Conservation (phyloP, 1,284 basidiomycete genomes). For the Wallemia mellicola region DNA sequence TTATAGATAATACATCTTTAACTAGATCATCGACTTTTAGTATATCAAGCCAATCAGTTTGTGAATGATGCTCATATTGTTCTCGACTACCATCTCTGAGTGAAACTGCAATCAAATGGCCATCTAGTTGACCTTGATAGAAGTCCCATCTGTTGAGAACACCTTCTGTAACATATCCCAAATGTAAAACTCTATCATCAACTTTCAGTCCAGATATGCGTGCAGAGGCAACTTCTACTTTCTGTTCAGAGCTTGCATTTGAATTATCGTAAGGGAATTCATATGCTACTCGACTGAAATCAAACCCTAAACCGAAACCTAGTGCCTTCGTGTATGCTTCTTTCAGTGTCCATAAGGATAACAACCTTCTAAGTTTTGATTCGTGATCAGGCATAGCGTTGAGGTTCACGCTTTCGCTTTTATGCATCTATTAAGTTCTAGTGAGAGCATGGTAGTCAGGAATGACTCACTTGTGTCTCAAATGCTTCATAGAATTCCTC, state of each 20-base stretch:
- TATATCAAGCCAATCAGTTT: not conserved
- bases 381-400: not conserved
- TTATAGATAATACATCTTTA: not conserved
- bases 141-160: not conserved
- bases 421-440: not conserved
- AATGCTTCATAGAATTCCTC: constrained; percentile 30
- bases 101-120: not conserved
- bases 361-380: constrained; percentile 20
- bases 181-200: not conserved
- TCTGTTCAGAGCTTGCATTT: not conserved
- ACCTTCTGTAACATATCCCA: not conserved
- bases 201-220: not conserved
- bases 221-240: not conserved
- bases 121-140: not conserved
- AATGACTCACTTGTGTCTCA: constrained; percentile 33
- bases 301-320: constrained; percentile 15
- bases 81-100: not conserved
- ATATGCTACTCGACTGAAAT: not conserved
- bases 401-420: constrained; percentile 1
- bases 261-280: not conserved
- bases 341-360: constrained; percentile 56
- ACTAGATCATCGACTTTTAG: not conserved
- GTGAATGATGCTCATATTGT: not conserved
- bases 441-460: no score
- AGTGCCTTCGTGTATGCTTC: constrained; percentile 61